Evolutionary conservation across 192 early-diverging fungal genomes (phyloP).

Genomic region (Coemansia sp.): DNA sequence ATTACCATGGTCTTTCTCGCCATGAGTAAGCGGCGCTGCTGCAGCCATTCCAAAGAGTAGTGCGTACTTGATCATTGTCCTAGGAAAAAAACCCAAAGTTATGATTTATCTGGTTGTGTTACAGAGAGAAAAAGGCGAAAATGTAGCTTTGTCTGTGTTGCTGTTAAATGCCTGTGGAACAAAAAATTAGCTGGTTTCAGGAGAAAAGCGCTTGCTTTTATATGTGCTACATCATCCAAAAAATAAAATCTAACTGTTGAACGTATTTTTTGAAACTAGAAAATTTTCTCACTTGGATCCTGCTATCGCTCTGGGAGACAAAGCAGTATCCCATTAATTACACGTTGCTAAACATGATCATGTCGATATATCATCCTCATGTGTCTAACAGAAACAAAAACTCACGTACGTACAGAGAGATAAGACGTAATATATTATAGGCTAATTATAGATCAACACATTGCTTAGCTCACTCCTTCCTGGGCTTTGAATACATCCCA

Average conservation of each 20-base stretch:
- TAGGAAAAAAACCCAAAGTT: neutral
- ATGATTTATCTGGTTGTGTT: no score
- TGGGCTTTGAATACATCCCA: constrained; percentile 92
- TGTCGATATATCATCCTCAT: no score
- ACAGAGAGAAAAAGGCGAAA: no score
- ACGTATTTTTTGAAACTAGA: neutral
- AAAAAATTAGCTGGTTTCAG: neutral
- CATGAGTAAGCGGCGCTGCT: neutral
- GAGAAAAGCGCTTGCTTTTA: neutral
- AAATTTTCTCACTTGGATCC: neutral
- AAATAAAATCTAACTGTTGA: neutral
- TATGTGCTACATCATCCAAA: neutral
- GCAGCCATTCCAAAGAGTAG: neutral
- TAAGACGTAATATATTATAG: no score
- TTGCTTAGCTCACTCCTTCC: constrained; percentile 59
- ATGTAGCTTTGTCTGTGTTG: neutral
- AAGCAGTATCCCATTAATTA: neutral
- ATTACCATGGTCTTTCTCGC: neutral
- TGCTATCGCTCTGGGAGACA: neutral
- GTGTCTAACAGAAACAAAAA: no score
- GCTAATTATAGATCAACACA: neutral
- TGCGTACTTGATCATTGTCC: constrained; percentile 1
- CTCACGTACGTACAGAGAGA: no score
- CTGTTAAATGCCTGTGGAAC: neutral
- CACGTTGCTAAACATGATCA: neutral